A percentile compares a stretch with the other conserved stretches of the same genome.
phyloP scores from a whole-genome alignment of 129 eudicot genomes.

The Chrysanthemum seticuspe region DNA sequence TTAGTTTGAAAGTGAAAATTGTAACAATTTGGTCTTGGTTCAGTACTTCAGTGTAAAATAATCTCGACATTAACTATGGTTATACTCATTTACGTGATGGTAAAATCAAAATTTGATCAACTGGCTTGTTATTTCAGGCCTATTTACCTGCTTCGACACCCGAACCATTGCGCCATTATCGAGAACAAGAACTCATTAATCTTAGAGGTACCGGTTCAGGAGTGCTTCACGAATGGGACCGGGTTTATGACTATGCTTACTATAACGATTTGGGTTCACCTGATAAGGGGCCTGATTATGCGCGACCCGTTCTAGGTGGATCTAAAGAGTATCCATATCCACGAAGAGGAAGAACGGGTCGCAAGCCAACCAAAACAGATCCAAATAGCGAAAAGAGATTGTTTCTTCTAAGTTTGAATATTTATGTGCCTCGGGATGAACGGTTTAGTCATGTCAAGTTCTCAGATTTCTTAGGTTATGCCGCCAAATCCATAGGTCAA shows the following conservation, averaged over 20 bases:
- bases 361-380: slow-evolving; percentile 59
- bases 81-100: background rate
- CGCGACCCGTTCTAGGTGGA: slow-evolving; percentile 83
- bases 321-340: slow-evolving; percentile 72
- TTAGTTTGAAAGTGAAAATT: no score
- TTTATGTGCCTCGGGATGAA: slow-evolving; percentile 79
- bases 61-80: no score
- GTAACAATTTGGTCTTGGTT: no score
- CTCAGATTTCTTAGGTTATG: slow-evolving; percentile 73
- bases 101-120: background rate
- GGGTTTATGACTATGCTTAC: slow-evolving; percentile 84
- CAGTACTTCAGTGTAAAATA: no score
- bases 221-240: slow-evolving; percentile 72
- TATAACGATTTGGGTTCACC: slow-evolving; percentile 80
- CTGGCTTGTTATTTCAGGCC: slow-evolving; percentile 35
- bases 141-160: slow-evolving; percentile 71
- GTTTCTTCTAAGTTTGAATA: slow-evolving; percentile 51
- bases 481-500: slow-evolving; percentile 66
- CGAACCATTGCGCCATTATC: slow-evolving; percentile 46
- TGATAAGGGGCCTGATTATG: slow-evolving; percentile 61
- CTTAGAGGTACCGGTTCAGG: slow-evolving; percentile 71
- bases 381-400: slow-evolving; percentile 55
- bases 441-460: slow-evolving; percentile 58
- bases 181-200: slow-evolving; percentile 63
- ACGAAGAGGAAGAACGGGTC: slow-evolving; percentile 81